Evolutionary conservation across 176 grass and related monocot species (phyloP).

Genomic region (Triticum turgidum): DNA sequence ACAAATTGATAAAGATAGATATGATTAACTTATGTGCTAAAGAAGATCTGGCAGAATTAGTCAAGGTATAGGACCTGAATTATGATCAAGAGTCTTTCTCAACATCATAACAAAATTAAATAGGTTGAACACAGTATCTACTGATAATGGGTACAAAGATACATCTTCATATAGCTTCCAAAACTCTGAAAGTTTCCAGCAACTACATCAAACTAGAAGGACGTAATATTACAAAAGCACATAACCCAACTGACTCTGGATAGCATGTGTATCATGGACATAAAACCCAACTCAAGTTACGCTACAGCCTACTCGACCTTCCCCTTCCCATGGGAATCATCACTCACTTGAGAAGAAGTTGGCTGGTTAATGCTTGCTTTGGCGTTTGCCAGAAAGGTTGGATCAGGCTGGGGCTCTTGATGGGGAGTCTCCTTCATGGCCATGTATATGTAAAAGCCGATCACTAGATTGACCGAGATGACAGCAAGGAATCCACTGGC

Average conservation of each 20-base stretch:
- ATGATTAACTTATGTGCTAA: neutral
- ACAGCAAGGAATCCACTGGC: constrained; percentile 84
- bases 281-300: neutral
- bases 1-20: neutral
- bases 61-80: neutral
- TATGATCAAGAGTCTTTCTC: neutral
- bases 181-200: constrained; percentile 5
- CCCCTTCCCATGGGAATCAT: constrained; percentile 50
- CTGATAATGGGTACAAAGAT: constrained; percentile 9
- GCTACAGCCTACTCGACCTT: constrained; percentile 66
- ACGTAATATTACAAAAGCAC: neutral
- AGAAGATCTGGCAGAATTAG: neutral
- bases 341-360: constrained; percentile 47
- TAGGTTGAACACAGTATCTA: neutral
- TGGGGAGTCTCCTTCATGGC: constrained; percentile 68
- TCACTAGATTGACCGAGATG: constrained; percentile 83
- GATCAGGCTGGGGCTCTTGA: constrained; percentile 74
- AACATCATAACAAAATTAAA: neutral
- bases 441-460: constrained; percentile 80
- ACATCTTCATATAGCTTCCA: constrained; percentile 17
- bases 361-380: constrained; percentile 77
- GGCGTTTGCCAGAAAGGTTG: constrained; percentile 73
- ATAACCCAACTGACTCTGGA: neutral
- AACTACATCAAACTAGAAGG: neutral
- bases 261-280: neutral